A percentile compares a stretch with the other conserved stretches of the same genome.
These are phyloP conservation scores for Pythium coloratum DNA, from an alignment of 352 stramenopile species.

Conservation along the genomic window DNA sequence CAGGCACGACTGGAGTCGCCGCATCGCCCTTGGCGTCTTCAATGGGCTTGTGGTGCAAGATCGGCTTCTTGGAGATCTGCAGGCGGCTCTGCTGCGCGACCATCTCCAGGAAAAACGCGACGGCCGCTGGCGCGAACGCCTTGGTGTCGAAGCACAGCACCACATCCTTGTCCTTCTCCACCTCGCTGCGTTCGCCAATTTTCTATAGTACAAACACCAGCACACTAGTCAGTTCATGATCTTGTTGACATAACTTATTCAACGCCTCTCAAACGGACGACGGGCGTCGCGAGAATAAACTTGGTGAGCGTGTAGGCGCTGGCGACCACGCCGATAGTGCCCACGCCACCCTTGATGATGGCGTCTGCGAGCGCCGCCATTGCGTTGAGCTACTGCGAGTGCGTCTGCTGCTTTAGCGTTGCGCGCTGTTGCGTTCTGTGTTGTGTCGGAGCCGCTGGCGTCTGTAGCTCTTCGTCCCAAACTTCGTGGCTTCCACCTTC, in stretches of 20 bases:
- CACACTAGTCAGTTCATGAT: not conserved
- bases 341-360: slow-evolving; percentile 69
- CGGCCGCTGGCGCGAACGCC: slow-evolving; percentile 41
- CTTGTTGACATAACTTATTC: not conserved
- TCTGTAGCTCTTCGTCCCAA: not conserved
- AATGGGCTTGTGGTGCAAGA: slow-evolving; percentile 31
- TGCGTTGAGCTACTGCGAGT: not conserved
- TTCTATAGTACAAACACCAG: slow-evolving; percentile 35
- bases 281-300: slow-evolving; percentile 72
- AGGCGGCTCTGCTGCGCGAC: slow-evolving; percentile 66
- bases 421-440: not conserved
- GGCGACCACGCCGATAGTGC: slow-evolving; percentile 66
- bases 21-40: not conserved
- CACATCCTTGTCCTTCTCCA: slow-evolving; percentile 68
- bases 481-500: not conserved
- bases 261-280: slow-evolving; percentile 37
- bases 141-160: slow-evolving; percentile 74
- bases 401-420: not conserved
- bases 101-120: slow-evolving; percentile 71
- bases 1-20: not conserved
- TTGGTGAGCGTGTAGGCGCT: slow-evolving; percentile 79
- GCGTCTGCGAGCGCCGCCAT: slow-evolving; percentile 63
- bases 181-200: slow-evolving; percentile 47
- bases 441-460: not conserved
- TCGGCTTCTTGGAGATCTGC: slow-evolving; percentile 45